These are phyloP conservation scores for Lipomyces spencermartinsiae DNA, from an alignment of 805 yeast species.

Conservation along the genomic window DNA sequence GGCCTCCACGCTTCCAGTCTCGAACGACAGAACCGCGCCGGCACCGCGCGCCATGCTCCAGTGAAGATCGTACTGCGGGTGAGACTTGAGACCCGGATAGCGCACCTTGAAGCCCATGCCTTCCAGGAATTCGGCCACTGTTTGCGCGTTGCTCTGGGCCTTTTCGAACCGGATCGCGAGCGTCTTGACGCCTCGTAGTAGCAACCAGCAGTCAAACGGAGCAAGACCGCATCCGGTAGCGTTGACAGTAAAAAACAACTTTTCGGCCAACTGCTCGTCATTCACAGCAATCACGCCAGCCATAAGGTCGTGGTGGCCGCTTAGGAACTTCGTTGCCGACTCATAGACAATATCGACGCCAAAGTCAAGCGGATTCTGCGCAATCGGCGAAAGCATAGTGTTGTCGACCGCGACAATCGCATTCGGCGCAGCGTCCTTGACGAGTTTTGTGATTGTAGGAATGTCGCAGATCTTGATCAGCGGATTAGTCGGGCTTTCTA, in stretches of 20 bases:
- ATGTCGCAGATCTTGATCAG: slow-evolving; percentile 86
- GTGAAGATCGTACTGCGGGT: slow-evolving; percentile 83
- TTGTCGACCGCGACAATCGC: slow-evolving; percentile 85
- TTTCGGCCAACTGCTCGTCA: slow-evolving; percentile 66
- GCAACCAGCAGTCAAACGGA: slow-evolving; percentile 92
- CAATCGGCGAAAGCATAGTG: slow-evolving; percentile 94
- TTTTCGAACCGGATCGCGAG: slow-evolving; percentile 83
- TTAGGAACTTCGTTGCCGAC: slow-evolving; percentile 85
- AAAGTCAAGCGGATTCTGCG: slow-evolving; percentile 81
- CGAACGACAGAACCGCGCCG: slow-evolving; percentile 89
- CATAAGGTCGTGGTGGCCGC: slow-evolving; percentile 87
- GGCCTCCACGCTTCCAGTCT: slow-evolving; percentile 74
- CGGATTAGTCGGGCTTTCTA: slow-evolving; percentile 95
- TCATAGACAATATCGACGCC: slow-evolving; percentile 94
- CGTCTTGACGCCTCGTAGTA: slow-evolving; percentile 87
- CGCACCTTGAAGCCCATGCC: slow-evolving; percentile 75
- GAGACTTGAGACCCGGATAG: slow-evolving; percentile 82
- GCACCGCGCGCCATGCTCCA: slow-evolving; percentile 77
- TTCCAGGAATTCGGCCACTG: slow-evolving; percentile 76
- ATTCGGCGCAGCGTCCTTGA: slow-evolving; percentile 71
- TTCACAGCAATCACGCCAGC: slow-evolving; percentile 88
- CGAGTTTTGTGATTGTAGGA: slow-evolving; percentile 65
- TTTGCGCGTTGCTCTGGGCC: slow-evolving; percentile 81
- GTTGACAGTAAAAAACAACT: slow-evolving; percentile 77
- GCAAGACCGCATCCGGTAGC: slow-evolving; percentile 90